Evolutionary conservation across 768 basidiomycete genomes (phyloP), one percentile per base, ranked within the genome.

Genomic region (Lepiota brunneoincarnata): DNA sequence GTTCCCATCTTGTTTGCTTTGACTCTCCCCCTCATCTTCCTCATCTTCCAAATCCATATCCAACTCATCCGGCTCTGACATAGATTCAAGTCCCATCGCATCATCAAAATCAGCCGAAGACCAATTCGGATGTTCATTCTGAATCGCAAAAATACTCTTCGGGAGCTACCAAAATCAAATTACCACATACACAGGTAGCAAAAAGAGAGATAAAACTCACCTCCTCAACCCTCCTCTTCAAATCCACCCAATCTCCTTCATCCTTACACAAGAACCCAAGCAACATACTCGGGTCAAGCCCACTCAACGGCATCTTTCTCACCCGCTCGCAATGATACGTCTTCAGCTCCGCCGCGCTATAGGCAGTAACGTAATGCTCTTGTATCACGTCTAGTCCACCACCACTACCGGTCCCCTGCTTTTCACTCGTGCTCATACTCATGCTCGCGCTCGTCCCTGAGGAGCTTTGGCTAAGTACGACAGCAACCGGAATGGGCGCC

Each of bases 321-420:
- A 98, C 88, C 15, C 88, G 84, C n/a, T 99, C 97, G 67, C 93
- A 94, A 69, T 98, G 97, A 75, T 94, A 99, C 11, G 91, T 96
- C 63, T 81, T 82, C 31, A 98, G 72, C 64, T 95, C 91, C 4
- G 75, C 58, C 2, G 80, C 69, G 1, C 80, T 72, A 67, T 98
- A 99, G 9, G 93, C 87, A 0, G 75, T 78, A 18, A 80, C 81
- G 55, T 87, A 91, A 61, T 89, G 85, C 48, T 80, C 71, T 56
- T 85, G 80, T 6, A 82, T 35, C 0, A 73, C 64, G 51, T 77
- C 87, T 74, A 78, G 59, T 2, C 63, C 66, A 14, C 46, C 69
- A 6, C 21, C 43, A 28, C 26, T 3, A 28, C 26, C 31, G 11
- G n/a, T n/a, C n/a, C 31, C 7, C 2, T 6, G 7, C 11, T 31